Base-by-base conservation (phyloP, 23 red algal species). In the Gracilaria vermiculophylla region DNA sequence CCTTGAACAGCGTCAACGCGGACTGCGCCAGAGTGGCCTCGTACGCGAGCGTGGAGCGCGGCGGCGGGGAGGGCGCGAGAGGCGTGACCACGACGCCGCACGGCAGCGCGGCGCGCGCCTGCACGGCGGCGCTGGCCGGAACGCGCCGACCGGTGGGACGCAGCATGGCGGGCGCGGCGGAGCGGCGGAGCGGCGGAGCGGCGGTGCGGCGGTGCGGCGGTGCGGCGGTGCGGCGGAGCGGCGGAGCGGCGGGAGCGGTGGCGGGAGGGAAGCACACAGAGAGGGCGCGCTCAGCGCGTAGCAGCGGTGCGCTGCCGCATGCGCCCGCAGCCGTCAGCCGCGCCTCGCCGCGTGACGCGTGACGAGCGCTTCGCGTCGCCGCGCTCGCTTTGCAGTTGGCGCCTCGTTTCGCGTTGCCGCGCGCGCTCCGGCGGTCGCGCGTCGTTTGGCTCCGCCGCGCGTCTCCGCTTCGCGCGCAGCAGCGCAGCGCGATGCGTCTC, bases 61-160 rank as follows among this genome's bases (percentile, higher is more conserved):
- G 84, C 13, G 53, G 50, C n/a, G 84, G 84, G 16, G 84, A 76
- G 0, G 84, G 84, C 21, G 84, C 23, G 4, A 88, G 69, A 13
- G 84, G 84, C 10, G 84, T 64, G 19, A 88, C 58, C 53, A 88
- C 28, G 0, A 78, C 50, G 41, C 69, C 84, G 21, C 66, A 62
- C 15, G 84, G 84, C 33, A 88, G 31, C 15, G 51, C 84, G 27
- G 84, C 72, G 49, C 44, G 40, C 25, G 33, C 36, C 43, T 35
- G 54, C 66, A 76, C 69, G 31, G 50, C 66, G 27, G 84, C 84
- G 57, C 73, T 70, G 0, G 66, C n/a, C 8, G 84, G 84, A 17
- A 76, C 40, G 53, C 72, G 53, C 7, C 25, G 29, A 37, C 66
- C 45, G 21, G 69, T 77, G n/a, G 72, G 84, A 37, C 84, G 84